phyloP scores from a whole-genome alignment of 2,329 filamentous ascomycete genomes.

The Sarocladiaceae sp. region DNA sequence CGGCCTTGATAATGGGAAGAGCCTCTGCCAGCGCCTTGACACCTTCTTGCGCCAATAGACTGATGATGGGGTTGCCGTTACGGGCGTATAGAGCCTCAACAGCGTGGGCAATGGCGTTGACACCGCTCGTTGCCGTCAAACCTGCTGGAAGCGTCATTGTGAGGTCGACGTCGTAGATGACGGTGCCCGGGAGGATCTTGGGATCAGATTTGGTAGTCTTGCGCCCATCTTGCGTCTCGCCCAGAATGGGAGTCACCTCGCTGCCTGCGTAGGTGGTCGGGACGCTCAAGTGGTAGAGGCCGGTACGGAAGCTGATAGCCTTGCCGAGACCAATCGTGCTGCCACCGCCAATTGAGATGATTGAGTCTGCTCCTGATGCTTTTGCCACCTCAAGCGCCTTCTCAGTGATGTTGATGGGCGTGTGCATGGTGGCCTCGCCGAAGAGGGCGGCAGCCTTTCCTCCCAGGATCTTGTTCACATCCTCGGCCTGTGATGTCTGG shows the following conservation, averaged over 20 bases:
- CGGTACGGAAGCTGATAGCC: slow-evolving; percentile 46
- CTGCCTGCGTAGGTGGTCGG: slow-evolving; percentile 57
- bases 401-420: slow-evolving; percentile 49
- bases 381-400: slow-evolving; percentile 42
- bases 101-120: slow-evolving; percentile 55
- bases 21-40: slow-evolving; percentile 44
- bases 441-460: slow-evolving; percentile 25
- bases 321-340: slow-evolving; percentile 56
- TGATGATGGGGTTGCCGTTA: slow-evolving; percentile 55
- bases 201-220: slow-evolving; percentile 53
- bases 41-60: slow-evolving; percentile 51
- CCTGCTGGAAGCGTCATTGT: slow-evolving; percentile 50
- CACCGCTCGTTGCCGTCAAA: slow-evolving; percentile 51
- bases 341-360: slow-evolving; percentile 56
- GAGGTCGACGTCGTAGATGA: slow-evolving; percentile 60
- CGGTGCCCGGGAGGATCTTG: slow-evolving; percentile 52
- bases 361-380: slow-evolving; percentile 40
- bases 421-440: slow-evolving; percentile 56
- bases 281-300: slow-evolving; percentile 47
- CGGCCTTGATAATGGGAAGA: slow-evolving; percentile 44
- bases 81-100: slow-evolving; percentile 58
- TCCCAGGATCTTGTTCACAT: slow-evolving; percentile 12
- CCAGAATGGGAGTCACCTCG: slow-evolving; percentile 60
- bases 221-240: slow-evolving; percentile 51
- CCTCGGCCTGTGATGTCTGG: slow-evolving; percentile 13